Conservation (phyloP, 352 stramenopile species). For the Plasmopara muralis region DNA sequence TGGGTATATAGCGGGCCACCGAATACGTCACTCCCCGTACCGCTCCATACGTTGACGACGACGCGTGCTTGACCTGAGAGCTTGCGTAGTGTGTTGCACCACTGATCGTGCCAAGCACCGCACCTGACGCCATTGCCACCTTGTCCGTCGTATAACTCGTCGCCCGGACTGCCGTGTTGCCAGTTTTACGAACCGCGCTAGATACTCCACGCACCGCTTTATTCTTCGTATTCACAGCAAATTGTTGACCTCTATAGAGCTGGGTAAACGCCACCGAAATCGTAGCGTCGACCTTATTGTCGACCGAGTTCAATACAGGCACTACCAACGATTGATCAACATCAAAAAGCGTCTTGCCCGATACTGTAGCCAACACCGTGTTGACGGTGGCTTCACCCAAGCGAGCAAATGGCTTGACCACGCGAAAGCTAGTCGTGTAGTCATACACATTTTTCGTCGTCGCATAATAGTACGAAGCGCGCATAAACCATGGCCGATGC, state of each 20-base stretch:
- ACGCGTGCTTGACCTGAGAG: constrained; percentile 54
- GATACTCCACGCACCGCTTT: constrained; percentile 35
- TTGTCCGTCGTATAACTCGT: constrained; percentile 57
- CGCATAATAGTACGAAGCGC: constrained; percentile 74
- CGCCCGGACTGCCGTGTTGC: constrained; percentile 38
- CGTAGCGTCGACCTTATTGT: constrained; percentile 67
- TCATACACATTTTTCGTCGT: constrained; percentile 74
- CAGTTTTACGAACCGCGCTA: constrained; percentile 29
- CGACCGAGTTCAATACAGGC: constrained; percentile 49
- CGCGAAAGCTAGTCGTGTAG: constrained; percentile 75
- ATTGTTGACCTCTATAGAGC: constrained; percentile 55
- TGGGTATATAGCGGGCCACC: constrained; percentile 50
- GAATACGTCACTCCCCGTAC: constrained; percentile 51
- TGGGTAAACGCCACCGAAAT: constrained; percentile 60
- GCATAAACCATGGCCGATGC: constrained; percentile 64
- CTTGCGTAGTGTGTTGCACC: constrained; percentile 52
- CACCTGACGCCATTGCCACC: constrained; percentile 17
- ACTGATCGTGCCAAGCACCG: constrained; percentile 31
- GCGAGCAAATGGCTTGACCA: constrained; percentile 53
- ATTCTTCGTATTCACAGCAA: constrained; percentile 62
- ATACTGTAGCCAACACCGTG: constrained; percentile 49
- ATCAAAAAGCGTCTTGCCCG: constrained; percentile 50
- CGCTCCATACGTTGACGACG: constrained; percentile 54
- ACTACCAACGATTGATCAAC: constrained; percentile 51
- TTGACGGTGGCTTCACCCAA: constrained; percentile 65